Evolutionary conservation across 768 basidiomycete genomes (phyloP).

Genomic region (Podaxis carcinomalis): DNA sequence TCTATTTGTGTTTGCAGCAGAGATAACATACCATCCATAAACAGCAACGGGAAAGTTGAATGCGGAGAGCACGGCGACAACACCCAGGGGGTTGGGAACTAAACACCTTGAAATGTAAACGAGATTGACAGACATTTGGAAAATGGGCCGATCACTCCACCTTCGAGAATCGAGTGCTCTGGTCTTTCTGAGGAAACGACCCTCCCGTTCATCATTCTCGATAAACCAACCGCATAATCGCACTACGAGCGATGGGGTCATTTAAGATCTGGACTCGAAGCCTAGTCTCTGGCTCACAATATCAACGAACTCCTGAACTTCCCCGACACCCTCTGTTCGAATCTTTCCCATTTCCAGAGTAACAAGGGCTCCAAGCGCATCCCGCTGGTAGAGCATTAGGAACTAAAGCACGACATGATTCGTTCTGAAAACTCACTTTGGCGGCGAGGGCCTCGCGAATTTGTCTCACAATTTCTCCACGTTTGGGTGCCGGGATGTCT

Average conservation of each 20-base stretch:
- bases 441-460: conserved; percentile 76
- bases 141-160: conserved; percentile 30
- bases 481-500: conserved; percentile 76
- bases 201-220: conserved; percentile 91
- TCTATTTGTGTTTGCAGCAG: neutral
- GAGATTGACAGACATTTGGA: conserved; percentile 17
- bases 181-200: conserved; percentile 86
- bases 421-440: conserved; percentile 47
- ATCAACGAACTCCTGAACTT: conserved; percentile 94
- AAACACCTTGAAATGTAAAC: conserved; percentile 12
- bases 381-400: conserved; percentile 42
- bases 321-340: conserved; percentile 83
- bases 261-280: conserved; percentile 6
- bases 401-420: conserved; percentile 11
- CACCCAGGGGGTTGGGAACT: conserved; percentile 88
- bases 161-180: conserved; percentile 88
- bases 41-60: conserved; percentile 98
- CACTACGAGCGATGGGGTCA: conserved; percentile 47
- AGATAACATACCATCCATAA: conserved; percentile 68
- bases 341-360: conserved; percentile 93
- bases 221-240: conserved; percentile 91
- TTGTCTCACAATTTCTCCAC: conserved; percentile 87
- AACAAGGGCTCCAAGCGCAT: conserved; percentile 76
- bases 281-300: conserved; percentile 55
- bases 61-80: conserved; percentile 75